phyloP scores from a whole-genome alignment of 2,329 filamentous ascomycete species.

The Fulvia fulva region DNA sequence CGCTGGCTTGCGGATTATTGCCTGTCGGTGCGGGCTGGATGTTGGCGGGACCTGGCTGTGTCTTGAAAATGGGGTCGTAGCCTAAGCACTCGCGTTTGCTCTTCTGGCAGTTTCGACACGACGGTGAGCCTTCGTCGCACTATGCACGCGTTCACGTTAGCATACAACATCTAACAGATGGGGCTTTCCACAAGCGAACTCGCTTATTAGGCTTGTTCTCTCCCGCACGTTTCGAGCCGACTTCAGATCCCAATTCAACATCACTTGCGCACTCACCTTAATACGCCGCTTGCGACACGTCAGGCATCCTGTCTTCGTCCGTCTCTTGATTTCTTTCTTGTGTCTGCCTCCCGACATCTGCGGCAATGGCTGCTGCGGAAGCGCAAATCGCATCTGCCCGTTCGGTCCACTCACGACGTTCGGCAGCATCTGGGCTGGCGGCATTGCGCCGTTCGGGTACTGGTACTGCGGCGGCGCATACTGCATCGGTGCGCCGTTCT shows the following conservation, averaged over 20 bases:
- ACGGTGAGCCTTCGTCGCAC: constrained; percentile 95
- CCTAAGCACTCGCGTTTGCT: constrained; percentile 82
- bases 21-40: constrained; percentile 62
- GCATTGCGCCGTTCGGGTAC: constrained; percentile 24
- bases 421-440: constrained; percentile 20
- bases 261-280: constrained; percentile 55
- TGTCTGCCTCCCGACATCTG: constrained; percentile 58
- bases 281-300: constrained; percentile 60
- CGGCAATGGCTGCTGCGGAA: constrained; percentile 50
- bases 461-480: constrained; percentile 24
- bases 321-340: constrained; percentile 70
- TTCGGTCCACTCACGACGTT: constrained; percentile 22
- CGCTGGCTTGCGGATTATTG: constrained; percentile 14
- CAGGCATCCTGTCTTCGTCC: constrained; percentile 57
- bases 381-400: constrained; percentile 50
- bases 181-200: too few relatives aligned
- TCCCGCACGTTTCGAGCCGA: too few relatives aligned
- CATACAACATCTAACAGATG: too few relatives aligned
- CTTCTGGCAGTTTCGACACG: constrained; percentile 86
- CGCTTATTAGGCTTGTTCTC: background rate
- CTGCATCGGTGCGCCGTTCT: constrained; percentile 11
- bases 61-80: constrained; percentile 84
- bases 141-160: constrained; percentile 47
- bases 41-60: constrained; percentile 63
- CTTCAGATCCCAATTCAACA: too few relatives aligned